Base-by-base conservation (phyloP, 164 flowering plant genomes). In the Houttuynia cordata region DNA sequence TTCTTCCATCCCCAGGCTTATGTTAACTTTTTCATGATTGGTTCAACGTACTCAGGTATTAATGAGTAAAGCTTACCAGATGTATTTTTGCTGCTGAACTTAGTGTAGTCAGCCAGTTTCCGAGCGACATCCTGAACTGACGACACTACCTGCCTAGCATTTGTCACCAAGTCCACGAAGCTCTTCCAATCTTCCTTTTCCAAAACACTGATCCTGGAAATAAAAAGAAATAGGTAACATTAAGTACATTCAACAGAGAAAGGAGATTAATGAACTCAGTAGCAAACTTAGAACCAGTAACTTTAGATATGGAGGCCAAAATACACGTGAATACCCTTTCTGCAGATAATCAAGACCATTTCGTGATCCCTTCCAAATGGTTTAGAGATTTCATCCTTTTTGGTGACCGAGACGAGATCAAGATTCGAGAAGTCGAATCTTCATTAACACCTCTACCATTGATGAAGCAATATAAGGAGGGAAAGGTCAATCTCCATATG, bases 91-190 rank as follows among this genome's bases (percentile, higher is more conserved):
- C 71, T 76, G 30, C 72, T 70, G 70, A 89, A 82, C 24, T 79
- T 81, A 54, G 96, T 91, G 81, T 76, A 92, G 40, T 92, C 88
- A 61, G 84, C 83, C 60, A 89, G 74, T 72, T 82, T 92, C 54
- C 79, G 72, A 67, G 88, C 94, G 34, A 76, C 90, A 72, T 86
- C 98, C 72, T 92, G 96, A 64, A 87, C 83, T 0, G 91, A 84
- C 55, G 87, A 75, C n/a, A 87, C 83, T 53, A 92, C 90, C 60
- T 86, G 96, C 77, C 84, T 89, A 54, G 96, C 96, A 77, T 89
- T 92, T 64, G 91, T 74, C n/a, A 89, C 79, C 72, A 92, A 70
- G 57, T 78, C 96, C 24, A 77, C 45, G 8, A 89, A 65, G 57
- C 77, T 77, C 78, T 72, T 86, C 90, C 93, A 87, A 63, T 92